Evolutionary conservation across 208 protist species (phyloP).

Genomic region (Trypanosoma avium): DNA sequence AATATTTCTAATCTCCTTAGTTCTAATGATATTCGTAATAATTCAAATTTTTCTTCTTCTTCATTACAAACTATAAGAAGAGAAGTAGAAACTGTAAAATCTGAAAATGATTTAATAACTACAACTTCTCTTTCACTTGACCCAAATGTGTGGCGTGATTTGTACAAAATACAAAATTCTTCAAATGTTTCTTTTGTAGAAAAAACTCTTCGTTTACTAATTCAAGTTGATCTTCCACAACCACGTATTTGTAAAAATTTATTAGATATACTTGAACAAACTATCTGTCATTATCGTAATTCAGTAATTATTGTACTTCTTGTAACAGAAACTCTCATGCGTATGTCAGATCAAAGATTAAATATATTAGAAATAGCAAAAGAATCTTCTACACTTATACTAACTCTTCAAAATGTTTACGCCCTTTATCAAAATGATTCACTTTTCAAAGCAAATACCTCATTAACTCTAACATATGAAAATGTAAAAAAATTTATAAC

Average conservation of each 20-base stretch:
- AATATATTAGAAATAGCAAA: neutral
- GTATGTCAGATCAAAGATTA: neutral
- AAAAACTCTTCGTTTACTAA: neutral
- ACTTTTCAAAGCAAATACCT: neutral
- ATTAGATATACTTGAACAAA: neutral
- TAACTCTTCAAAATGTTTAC: neutral
- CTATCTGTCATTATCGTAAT: neutral
- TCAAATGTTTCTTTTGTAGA: neutral
- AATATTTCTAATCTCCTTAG: neutral
- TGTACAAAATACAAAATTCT: neutral
- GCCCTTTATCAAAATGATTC: neutral
- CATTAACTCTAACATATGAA: neutral
- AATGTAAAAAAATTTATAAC: neutral
- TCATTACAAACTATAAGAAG: neutral
- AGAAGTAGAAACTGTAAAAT: too few species aligned
- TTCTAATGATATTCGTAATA: neutral
- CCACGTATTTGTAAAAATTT: neutral
- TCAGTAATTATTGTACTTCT: neutral
- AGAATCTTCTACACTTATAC: neutral
- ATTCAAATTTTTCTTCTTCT: neutral
- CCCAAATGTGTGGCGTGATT: conserved; percentile 10
- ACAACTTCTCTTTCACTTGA: conserved; percentile 15
- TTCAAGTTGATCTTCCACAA: neutral
- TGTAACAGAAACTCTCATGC: neutral
- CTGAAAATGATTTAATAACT: too few species aligned